phyloP scores from a whole-genome alignment of 2,329 filamentous ascomycete genomes.

The Sporothrix humicola region DNA sequence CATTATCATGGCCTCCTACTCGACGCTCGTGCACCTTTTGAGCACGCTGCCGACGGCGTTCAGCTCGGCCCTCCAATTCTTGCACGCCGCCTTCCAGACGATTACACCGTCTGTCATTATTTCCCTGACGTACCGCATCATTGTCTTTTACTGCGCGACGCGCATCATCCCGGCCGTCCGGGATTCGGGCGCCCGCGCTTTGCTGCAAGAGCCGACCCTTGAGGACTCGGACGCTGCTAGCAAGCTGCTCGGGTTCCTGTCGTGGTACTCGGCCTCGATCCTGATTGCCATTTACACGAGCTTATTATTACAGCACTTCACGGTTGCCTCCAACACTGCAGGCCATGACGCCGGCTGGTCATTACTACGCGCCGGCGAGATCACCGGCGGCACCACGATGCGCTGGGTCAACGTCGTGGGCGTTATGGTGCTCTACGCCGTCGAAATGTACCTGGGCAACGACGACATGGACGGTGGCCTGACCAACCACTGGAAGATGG shows the following conservation, averaged over 20 bases:
- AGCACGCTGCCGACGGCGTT: slow-evolving; percentile 82
- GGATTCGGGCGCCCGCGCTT: slow-evolving; percentile 79
- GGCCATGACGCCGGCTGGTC: slow-evolving; percentile 73
- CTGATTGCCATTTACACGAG: slow-evolving; percentile 97
- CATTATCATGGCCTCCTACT: slow-evolving; percentile 98
- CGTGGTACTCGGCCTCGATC: slow-evolving; percentile 93
- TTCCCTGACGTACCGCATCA: slow-evolving; percentile 88
- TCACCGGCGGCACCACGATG: slow-evolving; percentile 81
- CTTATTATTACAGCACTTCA: slow-evolving; percentile 92
- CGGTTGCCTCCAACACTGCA: slow-evolving; percentile 64
- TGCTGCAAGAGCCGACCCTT: slow-evolving; percentile 82
- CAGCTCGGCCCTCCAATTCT: slow-evolving; percentile 81
- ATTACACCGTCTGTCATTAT: slow-evolving; percentile 97
- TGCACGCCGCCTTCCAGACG: slow-evolving; percentile 90
- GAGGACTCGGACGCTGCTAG: slow-evolving; percentile 85
- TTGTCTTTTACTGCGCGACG: slow-evolving; percentile 94
- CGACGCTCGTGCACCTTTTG: slow-evolving; percentile 83
- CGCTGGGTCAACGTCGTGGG: slow-evolving; percentile 90
- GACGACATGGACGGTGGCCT: slow-evolving; percentile 76
- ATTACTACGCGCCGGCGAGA: slow-evolving; percentile 77
- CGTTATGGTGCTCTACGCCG: slow-evolving; percentile 87
- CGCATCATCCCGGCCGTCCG: slow-evolving; percentile 94
- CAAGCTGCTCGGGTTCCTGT: slow-evolving; percentile 79
- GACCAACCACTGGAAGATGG: slow-evolving; percentile 89
- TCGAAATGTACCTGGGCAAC: slow-evolving; percentile 86